These are phyloP conservation scores for Phytopythium oedochilum DNA, from an alignment of 352 stramenopile genomes.

Conservation along the genomic window DNA sequence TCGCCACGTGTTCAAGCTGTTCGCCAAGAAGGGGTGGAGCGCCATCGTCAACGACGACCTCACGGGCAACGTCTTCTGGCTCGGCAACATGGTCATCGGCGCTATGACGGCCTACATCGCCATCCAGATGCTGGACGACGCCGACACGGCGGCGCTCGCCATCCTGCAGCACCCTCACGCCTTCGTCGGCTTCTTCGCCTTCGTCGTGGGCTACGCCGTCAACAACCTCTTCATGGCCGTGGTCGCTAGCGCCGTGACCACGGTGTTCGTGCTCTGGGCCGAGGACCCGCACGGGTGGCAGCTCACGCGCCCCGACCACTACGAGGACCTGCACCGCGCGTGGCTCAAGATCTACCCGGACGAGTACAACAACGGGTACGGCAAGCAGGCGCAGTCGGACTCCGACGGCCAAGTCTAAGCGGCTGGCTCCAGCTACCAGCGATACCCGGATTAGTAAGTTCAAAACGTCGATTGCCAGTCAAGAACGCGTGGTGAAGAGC, in stretches of 20 bases:
- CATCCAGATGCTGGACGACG: conserved; percentile 41
- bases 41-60: conserved; percentile 89
- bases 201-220: conserved; percentile 68
- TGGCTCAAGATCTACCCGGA: conserved; percentile 82
- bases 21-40: conserved; percentile 77
- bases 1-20: conserved; percentile 75
- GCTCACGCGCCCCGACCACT: conserved; percentile 63
- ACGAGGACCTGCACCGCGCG: conserved; percentile 61
- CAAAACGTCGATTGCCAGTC: not conserved
- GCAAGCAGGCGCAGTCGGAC: conserved; percentile 33
- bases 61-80: conserved; percentile 79
- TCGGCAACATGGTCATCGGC: conserved; percentile 78
- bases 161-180: conserved; percentile 67
- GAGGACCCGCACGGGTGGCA: conserved; percentile 78
- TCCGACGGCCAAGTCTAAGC: conserved; percentile 9
- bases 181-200: conserved; percentile 66
- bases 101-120: conserved; percentile 58
- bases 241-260: conserved; percentile 70
- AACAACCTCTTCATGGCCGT: conserved; percentile 75
- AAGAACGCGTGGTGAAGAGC: not conserved
- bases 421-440: no score
- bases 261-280: conserved; percentile 81
- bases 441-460: not conserved
- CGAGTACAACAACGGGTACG: conserved; percentile 80
- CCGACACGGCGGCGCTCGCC: conserved; percentile 40